Evolutionary conservation across 2,329 filamentous ascomycete genomes (phyloP), one percentile per base, ranked within the genome.

Genomic region (Colletotrichum sp.): DNA sequence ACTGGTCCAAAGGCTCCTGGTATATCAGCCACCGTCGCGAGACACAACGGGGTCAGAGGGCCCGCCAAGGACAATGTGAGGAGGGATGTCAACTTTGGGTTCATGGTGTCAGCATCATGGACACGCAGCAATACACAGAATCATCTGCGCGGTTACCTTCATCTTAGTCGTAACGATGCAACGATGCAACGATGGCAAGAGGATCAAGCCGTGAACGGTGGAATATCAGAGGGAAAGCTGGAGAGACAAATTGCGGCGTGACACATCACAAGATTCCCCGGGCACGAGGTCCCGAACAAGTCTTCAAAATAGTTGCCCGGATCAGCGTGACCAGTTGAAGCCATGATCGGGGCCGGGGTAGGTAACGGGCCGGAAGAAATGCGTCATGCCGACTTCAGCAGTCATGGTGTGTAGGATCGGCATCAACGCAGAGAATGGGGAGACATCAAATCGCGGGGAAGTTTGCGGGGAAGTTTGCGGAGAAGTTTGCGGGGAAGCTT

Each of bases 11-110:
- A 59, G 16, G 34, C 29, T 6, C 64, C 57, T 5, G 70, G 70
- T 15, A 68, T 72, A 57, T 72, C 70, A n/a, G 65, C 70, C 13
- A 72, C 65, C 2, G 43, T 69, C 5, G 65, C 70, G 43, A 63
- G 1, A 33, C 69, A 68, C n/a, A 55, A 16, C 36, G 34, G 57
- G 2, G 4, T 24, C 43, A 68, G 9, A 5, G 68, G 12, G 2
- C 31, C n/a, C 7, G n/a, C 38, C 43, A 33, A 7, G 31, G 57
- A n/a, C 24, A 72, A 29, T 9, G 16, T 18, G 8, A 31, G 27
- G 15, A 72, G 0, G 1, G 43, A 34, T 33, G 13, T 0, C 33
- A 55, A 29, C 69, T 66, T 8, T 16, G 13, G 27, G 12, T 24
- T 33, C 13, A 16, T 24, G 4, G 6, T 34, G 38, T 72, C 24